Percentiles rank a stretch among this genome's conserved stretches.
phyloP scores from a whole-genome alignment of 2,329 filamentous ascomycete species.

The Fusarium secorum region DNA sequence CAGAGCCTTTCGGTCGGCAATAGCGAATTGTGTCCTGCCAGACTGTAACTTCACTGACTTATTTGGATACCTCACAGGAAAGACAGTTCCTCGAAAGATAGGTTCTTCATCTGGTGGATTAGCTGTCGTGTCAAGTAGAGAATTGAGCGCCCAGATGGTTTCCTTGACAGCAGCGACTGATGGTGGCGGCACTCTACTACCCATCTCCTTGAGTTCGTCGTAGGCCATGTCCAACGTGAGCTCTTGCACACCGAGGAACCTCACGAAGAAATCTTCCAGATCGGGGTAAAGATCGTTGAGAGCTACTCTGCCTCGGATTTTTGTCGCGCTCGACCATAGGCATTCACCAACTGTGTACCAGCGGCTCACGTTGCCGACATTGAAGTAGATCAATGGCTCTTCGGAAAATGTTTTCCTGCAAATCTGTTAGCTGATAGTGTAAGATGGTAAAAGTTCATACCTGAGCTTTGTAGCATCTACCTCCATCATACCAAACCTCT shows the following conservation, averaged over 20 bases:
- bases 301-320: constrained; percentile 38
- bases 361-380: not conserved
- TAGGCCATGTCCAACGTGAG: constrained; percentile 45
- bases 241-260: constrained; percentile 40
- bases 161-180: constrained; percentile 41
- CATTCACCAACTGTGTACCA: constrained; percentile 46
- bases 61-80: constrained; percentile 39
- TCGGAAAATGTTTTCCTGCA: constrained; percentile 4
- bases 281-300: constrained; percentile 43
- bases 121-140: constrained; percentile 36
- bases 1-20: constrained; percentile 46
- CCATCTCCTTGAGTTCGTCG: constrained; percentile 41
- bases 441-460: not conserved
- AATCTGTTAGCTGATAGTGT: not conserved
- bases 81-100: constrained; percentile 19
- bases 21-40: constrained; percentile 41
- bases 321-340: constrained; percentile 46
- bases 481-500: not conserved
- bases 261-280: constrained; percentile 45
- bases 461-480: not conserved
- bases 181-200: not conserved
- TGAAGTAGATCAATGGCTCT: constrained; percentile 23
- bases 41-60: constrained; percentile 19
- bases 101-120: not conserved
- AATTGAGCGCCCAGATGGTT: constrained; percentile 45